Evolutionary conservation across 2,329 filamentous ascomycete genomes (phyloP), one percentile per base, ranked within the genome.

Genomic region (Hansfordia pulvinata): DNA sequence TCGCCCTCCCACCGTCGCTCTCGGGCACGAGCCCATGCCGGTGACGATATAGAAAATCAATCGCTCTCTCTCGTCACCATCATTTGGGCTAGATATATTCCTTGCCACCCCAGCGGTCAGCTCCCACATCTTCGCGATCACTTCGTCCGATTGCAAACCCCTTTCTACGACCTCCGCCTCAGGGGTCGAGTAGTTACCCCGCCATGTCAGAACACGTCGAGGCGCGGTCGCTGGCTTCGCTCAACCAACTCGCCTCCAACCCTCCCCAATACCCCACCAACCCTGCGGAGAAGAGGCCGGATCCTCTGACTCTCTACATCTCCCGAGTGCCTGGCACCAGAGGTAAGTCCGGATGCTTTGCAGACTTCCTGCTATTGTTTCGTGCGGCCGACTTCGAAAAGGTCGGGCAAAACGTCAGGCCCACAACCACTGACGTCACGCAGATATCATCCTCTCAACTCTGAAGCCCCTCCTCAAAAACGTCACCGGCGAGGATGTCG

Each of bases 371-470:
- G 5, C 14, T 14, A 16, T 8, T 8, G 6, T 10, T 19, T 10
- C 20, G 18, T 26, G 24, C 17, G 19, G 16, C 30, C 10, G 12
- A 13, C n/a, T n/a, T n/a, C n/a, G n/a, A n/a, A n/a, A n/a, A n/a
- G n/a, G n/a, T n/a, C n/a, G n/a, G n/a, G n/a, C n/a, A n/a, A n/a
- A n/a, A n/a, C n/a, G n/a, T n/a, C n/a, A n/a, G n/a, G n/a, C n/a
- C n/a, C n/a, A n/a, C n/a, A n/a, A n/a, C n/a, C 8, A 22, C 35
- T 43, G 27, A 41, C 35, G 13, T 18, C 20, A 21, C 11, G 8
- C 41, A 90, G 88, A 94, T 63, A 69, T 94, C 30, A 92, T 94
- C 40, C 71, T 98, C 23, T 92, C 88, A 2, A 82, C 90, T 1
- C 68, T 90, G 35, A 93, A 93, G 47, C 90, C 90, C 2, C 76